Conservation (phyloP, 768 basidiomycete genomes). For the Pseudohyphozyma bogoriensis region DNA sequence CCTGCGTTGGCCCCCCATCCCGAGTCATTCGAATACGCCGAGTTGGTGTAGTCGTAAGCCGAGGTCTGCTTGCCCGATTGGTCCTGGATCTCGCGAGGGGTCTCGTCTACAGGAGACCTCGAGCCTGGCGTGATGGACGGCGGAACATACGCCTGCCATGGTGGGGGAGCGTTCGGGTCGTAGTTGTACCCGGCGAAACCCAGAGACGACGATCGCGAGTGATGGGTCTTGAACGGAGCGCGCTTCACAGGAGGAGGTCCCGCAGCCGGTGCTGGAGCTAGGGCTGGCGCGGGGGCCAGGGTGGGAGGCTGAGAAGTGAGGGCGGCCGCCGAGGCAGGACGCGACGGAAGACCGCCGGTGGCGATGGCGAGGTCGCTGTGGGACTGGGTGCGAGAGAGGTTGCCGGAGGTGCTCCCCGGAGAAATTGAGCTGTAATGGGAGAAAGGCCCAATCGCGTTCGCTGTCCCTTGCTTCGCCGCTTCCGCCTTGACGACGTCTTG, state of each 20-base stretch:
- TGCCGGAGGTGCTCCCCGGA: conserved; percentile 41
- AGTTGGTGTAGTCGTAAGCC: background rate
- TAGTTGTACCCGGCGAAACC: conserved; percentile 29
- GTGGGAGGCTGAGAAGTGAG: conserved; percentile 1
- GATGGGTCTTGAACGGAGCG: conserved; percentile 43
- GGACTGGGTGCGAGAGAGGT: conserved; percentile 32
- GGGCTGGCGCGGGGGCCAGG: too few species aligned
- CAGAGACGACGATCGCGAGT: conserved; percentile 28
- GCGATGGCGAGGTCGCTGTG: conserved; percentile 11
- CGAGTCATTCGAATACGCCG: background rate
- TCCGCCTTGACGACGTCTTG: conserved; percentile 23
- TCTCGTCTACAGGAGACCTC: too few species aligned
- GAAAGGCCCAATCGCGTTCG: conserved; percentile 60
- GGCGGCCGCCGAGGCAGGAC: conserved; percentile 8
- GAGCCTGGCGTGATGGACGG: background rate
- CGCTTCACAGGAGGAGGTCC: conserved; percentile 56
- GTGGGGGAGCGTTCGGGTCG: conserved; percentile 29
- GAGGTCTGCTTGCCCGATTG: background rate
- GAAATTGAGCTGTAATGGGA: conserved; percentile 88
- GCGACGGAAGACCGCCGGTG: conserved; percentile 1
- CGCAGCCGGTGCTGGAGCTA: conserved; percentile 49
- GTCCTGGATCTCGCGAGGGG: too few species aligned
- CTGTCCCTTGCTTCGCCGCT: conserved; percentile 38
- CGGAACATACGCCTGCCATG: conserved; percentile 17
- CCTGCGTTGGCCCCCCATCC: background rate